Conservation (phyloP, 2,329 filamentous ascomycete species). For the Pseudogymnoascus sp. region DNA sequence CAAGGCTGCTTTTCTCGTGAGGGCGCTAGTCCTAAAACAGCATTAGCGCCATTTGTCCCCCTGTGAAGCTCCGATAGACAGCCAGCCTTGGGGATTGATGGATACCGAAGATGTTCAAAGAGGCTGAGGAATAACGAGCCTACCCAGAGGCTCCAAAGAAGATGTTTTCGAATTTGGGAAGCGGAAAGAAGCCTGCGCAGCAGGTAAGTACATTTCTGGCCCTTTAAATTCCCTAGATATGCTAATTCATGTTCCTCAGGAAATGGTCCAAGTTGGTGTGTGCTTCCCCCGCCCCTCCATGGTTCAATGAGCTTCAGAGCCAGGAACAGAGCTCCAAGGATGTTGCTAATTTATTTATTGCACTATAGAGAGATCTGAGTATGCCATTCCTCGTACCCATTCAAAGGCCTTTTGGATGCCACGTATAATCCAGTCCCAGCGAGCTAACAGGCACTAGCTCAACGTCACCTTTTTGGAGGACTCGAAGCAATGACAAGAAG, state of each 20-base stretch:
- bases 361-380: constrained; percentile 53
- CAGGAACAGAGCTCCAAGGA: constrained; percentile 8
- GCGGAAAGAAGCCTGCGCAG: constrained; percentile 61
- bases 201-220: constrained; percentile 47
- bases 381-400: constrained; percentile 30
- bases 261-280: constrained; percentile 99
- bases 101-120: constrained; percentile 4
- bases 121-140: neutral
- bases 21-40: neutral
- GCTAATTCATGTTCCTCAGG: constrained; percentile 47
- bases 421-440: constrained; percentile 6
- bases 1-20: constrained; percentile 3
- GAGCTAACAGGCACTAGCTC: constrained; percentile 47
- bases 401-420: constrained; percentile 6
- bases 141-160: neutral
- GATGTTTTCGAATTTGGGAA: constrained; percentile 58
- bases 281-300: constrained; percentile 30
- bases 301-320: neutral
- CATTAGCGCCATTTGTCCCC: neutral
- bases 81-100: constrained; percentile 7
- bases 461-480: constrained; percentile 81
- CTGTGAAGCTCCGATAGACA: constrained; percentile 6
- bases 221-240: constrained; percentile 9
- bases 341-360: constrained; percentile 16
- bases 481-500: constrained; percentile 47